Base-by-base conservation (phyloP, 2,329 filamentous ascomycete species). In the Tolypocladium inflatum region DNA sequence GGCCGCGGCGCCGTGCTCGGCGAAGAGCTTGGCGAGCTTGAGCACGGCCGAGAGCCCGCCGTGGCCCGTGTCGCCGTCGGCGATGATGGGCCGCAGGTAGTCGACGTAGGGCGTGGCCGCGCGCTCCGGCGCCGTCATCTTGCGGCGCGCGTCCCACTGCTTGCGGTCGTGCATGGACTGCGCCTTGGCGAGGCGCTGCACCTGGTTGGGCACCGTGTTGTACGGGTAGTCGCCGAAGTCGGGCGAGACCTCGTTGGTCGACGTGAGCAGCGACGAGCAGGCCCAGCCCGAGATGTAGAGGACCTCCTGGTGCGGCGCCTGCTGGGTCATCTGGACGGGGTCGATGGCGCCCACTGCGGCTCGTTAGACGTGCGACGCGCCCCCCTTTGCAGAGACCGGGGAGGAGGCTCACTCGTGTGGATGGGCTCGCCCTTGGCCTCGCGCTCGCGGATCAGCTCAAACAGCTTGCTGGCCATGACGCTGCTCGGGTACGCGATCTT, bases 141-240 rank as follows among this genome's bases (percentile, higher is more conserved):
- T 90, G 64, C 91, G 83, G 59, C 94, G 82, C 30, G 84, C 77
- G 71, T 97, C 91, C 87, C 90, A 97, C 68, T 97, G 90, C 74
- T 95, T 96, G 64, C 94, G 87, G 73, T 99, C 94, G 72, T 99
- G 94, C 79, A 97, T 86, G 63, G 91, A 91, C 74, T 99, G 94
- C 4, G 94, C 94, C 76, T 97, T 97, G 77, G 95, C 91, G 55
- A 99, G 78, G 63, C 94, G 85, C 77, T 99, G 91, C 4, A 99
- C 94, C 73, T 97, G 94, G 75, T 97, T 97, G 10, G 94, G 94
- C 5, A 99, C 94, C 0, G 94, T 99, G 71, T 97, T 97, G 78
- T 99, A 99, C 0, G 94, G 94, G 72, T 99, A 99, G 74, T 99
- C 94, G 67, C 94, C 94, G 76, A 97, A 96, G 72, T 99, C 94